A percentile compares a stretch with the other conserved stretches of the same genome.
These are phyloP conservation scores for Venturia asperata DNA, from an alignment of 2,329 filamentous ascomycete genomes.

Conservation along the genomic window DNA sequence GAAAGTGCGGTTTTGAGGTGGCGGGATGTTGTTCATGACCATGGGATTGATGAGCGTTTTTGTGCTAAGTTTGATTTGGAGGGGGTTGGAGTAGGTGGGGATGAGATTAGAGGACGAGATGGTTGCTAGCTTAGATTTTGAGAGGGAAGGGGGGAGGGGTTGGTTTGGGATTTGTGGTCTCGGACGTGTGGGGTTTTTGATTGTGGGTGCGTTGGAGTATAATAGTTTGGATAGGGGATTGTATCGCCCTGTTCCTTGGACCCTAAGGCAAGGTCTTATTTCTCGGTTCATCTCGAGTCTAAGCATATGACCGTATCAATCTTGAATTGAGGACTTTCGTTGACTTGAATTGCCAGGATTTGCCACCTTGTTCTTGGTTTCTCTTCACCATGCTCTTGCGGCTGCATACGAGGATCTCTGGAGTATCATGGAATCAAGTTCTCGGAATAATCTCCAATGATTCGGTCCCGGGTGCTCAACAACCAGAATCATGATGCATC, in stretches of 20 bases:
- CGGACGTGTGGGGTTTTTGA: too few relatives aligned
- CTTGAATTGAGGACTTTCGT: not conserved
- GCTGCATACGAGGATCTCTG: too few relatives aligned
- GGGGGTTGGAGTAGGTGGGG: not conserved
- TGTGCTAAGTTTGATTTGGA: slow-evolving; percentile 16
- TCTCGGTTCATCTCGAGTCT: not conserved
- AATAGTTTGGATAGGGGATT: too few relatives aligned
- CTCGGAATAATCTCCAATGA: too few relatives aligned
- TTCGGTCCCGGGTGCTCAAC: not conserved
- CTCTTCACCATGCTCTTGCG: too few relatives aligned
- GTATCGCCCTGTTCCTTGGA: too few relatives aligned
- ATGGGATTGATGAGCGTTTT: not conserved
- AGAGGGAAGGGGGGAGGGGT: too few relatives aligned
- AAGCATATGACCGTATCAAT: not conserved
- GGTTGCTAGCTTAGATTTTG: not conserved
- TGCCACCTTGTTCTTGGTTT: too few relatives aligned
- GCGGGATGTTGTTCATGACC: slow-evolving; percentile 13
- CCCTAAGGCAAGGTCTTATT: too few relatives aligned
- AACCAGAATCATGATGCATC: not conserved
- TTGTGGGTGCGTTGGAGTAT: too few relatives aligned
- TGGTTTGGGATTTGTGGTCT: not conserved
- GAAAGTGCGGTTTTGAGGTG: slow-evolving; percentile 1
- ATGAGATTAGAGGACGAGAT: not conserved
- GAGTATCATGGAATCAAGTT: too few relatives aligned
- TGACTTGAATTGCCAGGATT: too few relatives aligned